A percentile compares a stretch with the other conserved stretches of the same genome.
Evolutionary conservation across 2,329 filamentous ascomycete species (phyloP).

Genomic region (Aspergillus sojae): DNA sequence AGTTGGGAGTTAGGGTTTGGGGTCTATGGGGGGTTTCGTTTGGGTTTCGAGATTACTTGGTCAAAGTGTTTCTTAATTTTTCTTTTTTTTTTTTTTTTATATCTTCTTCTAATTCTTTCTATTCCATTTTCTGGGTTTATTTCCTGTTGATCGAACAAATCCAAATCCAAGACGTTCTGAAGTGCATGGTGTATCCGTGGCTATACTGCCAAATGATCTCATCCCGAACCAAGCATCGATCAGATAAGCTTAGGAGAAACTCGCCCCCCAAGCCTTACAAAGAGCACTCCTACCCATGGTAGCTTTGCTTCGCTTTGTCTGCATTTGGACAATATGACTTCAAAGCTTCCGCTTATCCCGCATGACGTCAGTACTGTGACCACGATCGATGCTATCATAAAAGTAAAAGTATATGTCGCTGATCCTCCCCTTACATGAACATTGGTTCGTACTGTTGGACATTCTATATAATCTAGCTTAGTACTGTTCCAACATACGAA

Average conservation of each 20-base stretch:
- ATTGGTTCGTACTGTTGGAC: background rate
- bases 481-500: background rate
- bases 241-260: background rate
- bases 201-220: background rate
- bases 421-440: slow-evolving; percentile 6
- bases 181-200: background rate
- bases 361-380: slow-evolving; percentile 34
- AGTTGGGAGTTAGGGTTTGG: background rate
- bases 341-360: slow-evolving; percentile 28
- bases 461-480: background rate
- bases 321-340: slow-evolving; percentile 30
- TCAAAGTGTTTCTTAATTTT: background rate
- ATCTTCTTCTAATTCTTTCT: background rate
- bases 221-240: background rate
- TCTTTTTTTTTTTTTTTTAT: background rate
- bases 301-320: slow-evolving; percentile 4
- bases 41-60: background rate
- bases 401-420: slow-evolving; percentile 18
- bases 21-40: background rate
- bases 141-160: background rate
- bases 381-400: slow-evolving; percentile 3
- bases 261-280: background rate
- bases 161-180: background rate
- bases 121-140: background rate
- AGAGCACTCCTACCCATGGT: slow-evolving; percentile 1